Evolutionary conservation across 768 basidiomycete genomes (phyloP).

Genomic region (Boletus rufocinnamomeus): DNA sequence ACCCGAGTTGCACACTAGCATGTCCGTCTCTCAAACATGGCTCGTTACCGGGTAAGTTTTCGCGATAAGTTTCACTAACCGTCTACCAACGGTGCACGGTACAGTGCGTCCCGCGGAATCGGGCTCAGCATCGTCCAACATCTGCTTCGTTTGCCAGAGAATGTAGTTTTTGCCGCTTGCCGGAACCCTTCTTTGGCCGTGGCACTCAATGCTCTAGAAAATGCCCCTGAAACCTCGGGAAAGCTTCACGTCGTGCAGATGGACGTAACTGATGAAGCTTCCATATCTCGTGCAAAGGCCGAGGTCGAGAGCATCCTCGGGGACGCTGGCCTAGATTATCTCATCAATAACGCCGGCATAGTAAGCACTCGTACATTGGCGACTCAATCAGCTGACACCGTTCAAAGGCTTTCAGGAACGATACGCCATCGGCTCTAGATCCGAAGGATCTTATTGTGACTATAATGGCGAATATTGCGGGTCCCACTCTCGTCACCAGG

Average conservation of each 20-base stretch:
- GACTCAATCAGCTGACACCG: neutral
- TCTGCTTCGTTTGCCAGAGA: slow-evolving; percentile 2
- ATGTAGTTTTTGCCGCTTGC: slow-evolving; percentile 14
- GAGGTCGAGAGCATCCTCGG: slow-evolving; percentile 23
- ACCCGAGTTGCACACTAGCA: no score
- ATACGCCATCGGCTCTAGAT: neutral
- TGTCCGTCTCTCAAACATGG: no score
- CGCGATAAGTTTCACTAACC: no score
- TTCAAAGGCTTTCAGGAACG: neutral
- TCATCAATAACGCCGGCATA: neutral
- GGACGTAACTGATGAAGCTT: slow-evolving; percentile 34
- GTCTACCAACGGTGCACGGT: neutral
- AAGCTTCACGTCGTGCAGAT: slow-evolving; percentile 35
- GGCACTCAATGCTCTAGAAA: neutral
- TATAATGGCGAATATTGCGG: neutral
- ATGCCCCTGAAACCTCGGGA: neutral
- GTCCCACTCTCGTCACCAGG: neutral
- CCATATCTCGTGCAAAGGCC: slow-evolving; percentile 23
- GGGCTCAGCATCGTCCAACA: slow-evolving; percentile 10
- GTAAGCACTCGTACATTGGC: neutral
- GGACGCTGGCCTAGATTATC: slow-evolving; percentile 23
- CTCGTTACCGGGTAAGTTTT: no score
- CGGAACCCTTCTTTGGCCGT: neutral
- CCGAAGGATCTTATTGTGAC: neutral
- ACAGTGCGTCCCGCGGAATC: slow-evolving; percentile 9